phyloP scores from a whole-genome alignment of 257 asterid species.

The Solanum paucissectum region DNA sequence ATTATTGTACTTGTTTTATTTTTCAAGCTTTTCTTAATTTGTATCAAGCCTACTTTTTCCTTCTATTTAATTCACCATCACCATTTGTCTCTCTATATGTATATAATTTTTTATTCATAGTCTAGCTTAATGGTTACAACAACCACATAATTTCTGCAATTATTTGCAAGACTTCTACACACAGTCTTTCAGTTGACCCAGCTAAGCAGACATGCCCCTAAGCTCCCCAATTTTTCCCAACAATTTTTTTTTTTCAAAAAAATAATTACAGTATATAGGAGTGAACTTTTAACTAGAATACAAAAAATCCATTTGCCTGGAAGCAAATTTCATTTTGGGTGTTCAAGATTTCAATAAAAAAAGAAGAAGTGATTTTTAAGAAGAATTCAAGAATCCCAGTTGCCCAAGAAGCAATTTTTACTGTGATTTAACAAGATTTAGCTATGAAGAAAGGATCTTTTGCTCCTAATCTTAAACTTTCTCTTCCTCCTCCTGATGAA shows the following conservation, averaged over 20 bases:
- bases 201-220: background rate
- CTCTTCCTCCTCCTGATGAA: conserved; percentile 87
- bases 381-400: background rate
- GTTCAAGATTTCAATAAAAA: background rate
- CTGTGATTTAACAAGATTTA: background rate
- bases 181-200: background rate
- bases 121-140: background rate
- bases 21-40: background rate
- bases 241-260: background rate
- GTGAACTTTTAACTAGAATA: background rate
- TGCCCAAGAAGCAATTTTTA: background rate
- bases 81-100: background rate
- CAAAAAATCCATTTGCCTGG: background rate
- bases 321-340: too few species aligned
- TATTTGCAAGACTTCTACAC: background rate
- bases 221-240: background rate
- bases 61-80: background rate
- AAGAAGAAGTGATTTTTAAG: background rate
- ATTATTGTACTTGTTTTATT: background rate
- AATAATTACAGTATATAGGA: background rate
- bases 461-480: conserved; percentile 78
- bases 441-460: conserved; percentile 70
- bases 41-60: background rate
- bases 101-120: background rate
- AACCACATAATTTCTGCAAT: background rate